Base-by-base conservation (phyloP, 306 rosid species). In the Abrus pulchellus region DNA sequence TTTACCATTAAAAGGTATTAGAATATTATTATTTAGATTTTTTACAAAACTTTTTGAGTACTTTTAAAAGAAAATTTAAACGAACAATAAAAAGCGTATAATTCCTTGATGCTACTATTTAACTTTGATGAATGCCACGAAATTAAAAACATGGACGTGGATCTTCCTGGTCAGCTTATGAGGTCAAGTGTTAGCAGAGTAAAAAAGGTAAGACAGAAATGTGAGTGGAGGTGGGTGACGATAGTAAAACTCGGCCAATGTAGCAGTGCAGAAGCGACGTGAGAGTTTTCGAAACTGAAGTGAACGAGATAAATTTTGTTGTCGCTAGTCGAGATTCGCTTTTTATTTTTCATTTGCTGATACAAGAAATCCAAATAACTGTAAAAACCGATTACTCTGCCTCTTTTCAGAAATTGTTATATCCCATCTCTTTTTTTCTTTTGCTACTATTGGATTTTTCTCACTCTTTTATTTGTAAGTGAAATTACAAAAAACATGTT, bases 361-460 rank as follows among this genome's bases (percentile, higher is more conserved):
- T 8, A 56, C 13, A 55, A 53, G 52, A 59, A 6, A 60, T 50
- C 7, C 43, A 74, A 13, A 7, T 69, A 80, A 80, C 82, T 62
- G 76, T 75, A 62, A 84, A 69, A 84, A 68, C 79, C 62, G 70
- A 60, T 74, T 41, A 33, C 50, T 29, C 6, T 47, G 2, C 49
- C 1, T 6, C 36, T 40, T 65, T 67, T 38, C 77, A 73, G 45
- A 30, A 36, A 14, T 66, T 12, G 5, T 29, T 70, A 55, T 20
- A 38, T 68, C 44, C 30, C 55, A 12, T 3, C 36, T 28, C 7
- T 2, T 14, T 38, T 62, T 8, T 5, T 44, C 34, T 6, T 12
- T 44, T 14, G 68, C 68, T 61, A 40, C 82, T 20, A 40, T 67
- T 0, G 40, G 2, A 7, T 59, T 59, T 47, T 20, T 9, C 36